A percentile compares a stretch with the other conserved stretches of the same genome.
Evolutionary conservation across 169 alveolate genomes (phyloP).

Genomic region (Theileria orientalis): DNA sequence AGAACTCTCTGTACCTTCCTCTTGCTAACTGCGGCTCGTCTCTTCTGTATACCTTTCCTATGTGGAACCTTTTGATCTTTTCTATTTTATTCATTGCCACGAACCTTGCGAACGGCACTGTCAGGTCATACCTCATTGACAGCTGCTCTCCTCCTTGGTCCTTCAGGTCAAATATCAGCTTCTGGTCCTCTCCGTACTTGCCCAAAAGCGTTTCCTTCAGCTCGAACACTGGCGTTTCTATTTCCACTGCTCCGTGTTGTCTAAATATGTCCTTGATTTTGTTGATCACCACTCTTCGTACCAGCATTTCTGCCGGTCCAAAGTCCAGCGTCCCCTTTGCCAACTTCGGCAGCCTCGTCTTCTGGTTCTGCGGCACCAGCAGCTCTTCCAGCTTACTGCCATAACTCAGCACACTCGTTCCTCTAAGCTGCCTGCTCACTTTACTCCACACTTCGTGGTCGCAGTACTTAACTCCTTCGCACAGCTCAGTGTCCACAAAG

Average conservation of each 20-base stretch:
- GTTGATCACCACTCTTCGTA: conserved; percentile 85
- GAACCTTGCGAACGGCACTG: conserved; percentile 97
- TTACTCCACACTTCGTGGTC: background rate
- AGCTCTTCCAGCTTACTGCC: conserved; percentile 17
- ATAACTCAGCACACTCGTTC: conserved; percentile 24
- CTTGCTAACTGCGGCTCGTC: conserved; percentile 95
- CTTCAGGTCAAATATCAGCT: conserved; percentile 92
- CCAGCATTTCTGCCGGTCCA: conserved; percentile 89
- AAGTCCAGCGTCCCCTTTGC: conserved; percentile 95
- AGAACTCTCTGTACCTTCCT: conserved; percentile 96
- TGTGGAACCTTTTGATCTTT: conserved; percentile 90
- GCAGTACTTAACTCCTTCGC: conserved; percentile 5
- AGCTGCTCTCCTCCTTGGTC: conserved; percentile 97
- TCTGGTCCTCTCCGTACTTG: conserved; percentile 95
- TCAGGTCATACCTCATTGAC: conserved; percentile 94
- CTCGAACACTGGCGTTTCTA: conserved; percentile 98
- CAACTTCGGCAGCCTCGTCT: conserved; percentile 82
- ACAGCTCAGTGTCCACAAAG: conserved; percentile 12
- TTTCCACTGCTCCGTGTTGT: conserved; percentile 94
- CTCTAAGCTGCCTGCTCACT: conserved; percentile 10
- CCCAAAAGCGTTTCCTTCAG: conserved; percentile 92
- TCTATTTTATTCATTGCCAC: conserved; percentile 85
- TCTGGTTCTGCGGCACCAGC: conserved; percentile 69
- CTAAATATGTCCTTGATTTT: conserved; percentile 83
- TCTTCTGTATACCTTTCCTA: conserved; percentile 96